A percentile compares a stretch with the other conserved stretches of the same genome.
Evolutionary conservation across 805 yeast species (phyloP).

Genomic region (Suhomyces sp.): DNA sequence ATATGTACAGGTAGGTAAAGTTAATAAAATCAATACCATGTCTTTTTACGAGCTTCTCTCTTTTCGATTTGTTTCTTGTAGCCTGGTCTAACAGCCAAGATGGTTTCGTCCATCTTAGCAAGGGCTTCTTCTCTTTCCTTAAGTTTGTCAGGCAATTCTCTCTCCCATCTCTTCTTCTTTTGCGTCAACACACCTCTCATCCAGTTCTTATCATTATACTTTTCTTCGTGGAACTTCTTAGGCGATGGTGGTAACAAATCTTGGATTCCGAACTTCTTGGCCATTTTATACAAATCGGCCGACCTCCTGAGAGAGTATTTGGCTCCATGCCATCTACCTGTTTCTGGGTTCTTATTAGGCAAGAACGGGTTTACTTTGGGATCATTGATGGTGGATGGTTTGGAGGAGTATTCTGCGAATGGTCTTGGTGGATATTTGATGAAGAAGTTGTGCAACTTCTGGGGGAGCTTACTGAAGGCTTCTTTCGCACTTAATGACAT

Average conservation of each 20-base stretch:
- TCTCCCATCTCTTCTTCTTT: conserved; percentile 80
- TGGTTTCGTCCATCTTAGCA: conserved; percentile 60
- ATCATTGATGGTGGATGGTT: conserved; percentile 64
- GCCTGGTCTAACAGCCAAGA: conserved; percentile 56
- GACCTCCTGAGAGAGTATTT: conserved; percentile 77
- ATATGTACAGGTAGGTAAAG: conserved; percentile 2
- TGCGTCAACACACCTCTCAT: conserved; percentile 76
- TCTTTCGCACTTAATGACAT: conserved; percentile 34
- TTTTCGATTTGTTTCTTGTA: conserved; percentile 40
- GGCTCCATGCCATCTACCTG: conserved; percentile 74
- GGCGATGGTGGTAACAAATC: conserved; percentile 70
- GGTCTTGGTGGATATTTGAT: conserved; percentile 82
- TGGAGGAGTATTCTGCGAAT: conserved; percentile 59
- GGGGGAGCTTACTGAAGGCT: conserved; percentile 64
- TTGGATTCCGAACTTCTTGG: conserved; percentile 74
- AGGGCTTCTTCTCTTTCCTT: conserved; percentile 64
- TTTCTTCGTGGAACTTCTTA: conserved; percentile 75
- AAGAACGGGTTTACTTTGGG: conserved; percentile 81
- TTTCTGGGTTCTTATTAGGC: conserved; percentile 79
- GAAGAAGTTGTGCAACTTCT: conserved; percentile 68
- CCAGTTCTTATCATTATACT: conserved; percentile 63
- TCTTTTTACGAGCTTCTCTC: conserved; percentile 32
- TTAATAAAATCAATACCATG: conserved; percentile 25
- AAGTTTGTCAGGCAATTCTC: conserved; percentile 57
- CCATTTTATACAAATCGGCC: conserved; percentile 78